These are phyloP conservation scores for Castanospermum australe DNA, from an alignment of 306 rosid genomes.

Conservation along the genomic window DNA sequence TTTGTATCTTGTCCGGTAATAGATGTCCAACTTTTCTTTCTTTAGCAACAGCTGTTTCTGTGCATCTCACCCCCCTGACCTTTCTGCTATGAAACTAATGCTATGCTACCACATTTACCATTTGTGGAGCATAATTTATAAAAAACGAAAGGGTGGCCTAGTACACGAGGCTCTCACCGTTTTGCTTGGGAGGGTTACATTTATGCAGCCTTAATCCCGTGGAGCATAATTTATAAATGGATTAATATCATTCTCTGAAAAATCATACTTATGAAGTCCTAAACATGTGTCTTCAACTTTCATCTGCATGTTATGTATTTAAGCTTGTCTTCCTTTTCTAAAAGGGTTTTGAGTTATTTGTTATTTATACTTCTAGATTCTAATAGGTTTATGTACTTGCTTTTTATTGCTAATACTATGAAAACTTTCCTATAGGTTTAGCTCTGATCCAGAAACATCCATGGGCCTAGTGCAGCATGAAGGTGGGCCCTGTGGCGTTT, in stretches of 20 bases:
- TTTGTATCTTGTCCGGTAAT: background rate
- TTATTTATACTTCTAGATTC: background rate
- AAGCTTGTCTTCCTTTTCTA: background rate
- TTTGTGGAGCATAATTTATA: slow-evolving; percentile 3
- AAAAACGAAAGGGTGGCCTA: background rate
- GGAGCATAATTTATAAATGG: background rate
- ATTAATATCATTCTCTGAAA: background rate
- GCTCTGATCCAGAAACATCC: slow-evolving; percentile 73
- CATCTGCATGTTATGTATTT: background rate
- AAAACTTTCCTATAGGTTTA: slow-evolving; percentile 42
- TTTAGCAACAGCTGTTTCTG: background rate
- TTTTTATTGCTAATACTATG: slow-evolving; percentile 31
- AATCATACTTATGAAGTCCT: background rate
- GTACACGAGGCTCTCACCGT: background rate
- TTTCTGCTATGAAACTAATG: background rate
- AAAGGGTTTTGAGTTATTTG: background rate
- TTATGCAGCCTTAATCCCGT: background rate
- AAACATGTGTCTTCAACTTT: background rate
- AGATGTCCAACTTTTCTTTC: background rate
- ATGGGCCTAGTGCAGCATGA: slow-evolving; percentile 86
- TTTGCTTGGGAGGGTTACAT: background rate
- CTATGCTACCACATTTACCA: background rate
- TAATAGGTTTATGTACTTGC: slow-evolving; percentile 19
- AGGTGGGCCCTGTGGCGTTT: slow-evolving; percentile 93
- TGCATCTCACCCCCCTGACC: background rate